These are phyloP conservation scores for Epithele typhae DNA, from an alignment of 768 basidiomycete genomes.

Conservation along the genomic window DNA sequence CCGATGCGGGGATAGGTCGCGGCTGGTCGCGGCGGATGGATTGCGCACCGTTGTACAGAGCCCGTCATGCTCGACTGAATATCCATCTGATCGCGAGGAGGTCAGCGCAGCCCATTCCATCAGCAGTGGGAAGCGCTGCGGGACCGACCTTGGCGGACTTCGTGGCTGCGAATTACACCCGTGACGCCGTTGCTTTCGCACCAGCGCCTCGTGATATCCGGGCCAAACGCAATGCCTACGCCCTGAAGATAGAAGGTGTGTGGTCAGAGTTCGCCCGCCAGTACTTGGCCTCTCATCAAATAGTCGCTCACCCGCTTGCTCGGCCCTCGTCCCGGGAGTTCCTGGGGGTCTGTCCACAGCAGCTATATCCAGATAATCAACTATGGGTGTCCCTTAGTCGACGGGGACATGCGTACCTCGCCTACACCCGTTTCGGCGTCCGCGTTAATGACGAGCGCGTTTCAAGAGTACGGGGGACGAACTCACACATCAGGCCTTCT, in stretches of 20 bases:
- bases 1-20: too few relatives aligned
- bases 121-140: neutral
- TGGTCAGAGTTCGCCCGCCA: neutral
- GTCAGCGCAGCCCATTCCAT: neutral
- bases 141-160: constrained; percentile 81
- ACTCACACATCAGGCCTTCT: constrained; percentile 92
- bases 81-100: constrained; percentile 57
- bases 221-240: constrained; percentile 94
- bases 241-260: constrained; percentile 47
- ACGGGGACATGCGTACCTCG: constrained; percentile 45
- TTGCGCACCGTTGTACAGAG: constrained; percentile 81
- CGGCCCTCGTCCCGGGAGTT: constrained; percentile 82
- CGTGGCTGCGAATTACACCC: constrained; percentile 91
- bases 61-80: constrained; percentile 92
- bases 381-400: neutral
- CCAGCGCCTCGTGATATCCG: constrained; percentile 89
- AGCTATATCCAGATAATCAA: constrained; percentile 41
- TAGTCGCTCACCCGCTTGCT: constrained; percentile 84
- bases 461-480: neutral
- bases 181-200: constrained; percentile 83
- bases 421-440: constrained; percentile 36
- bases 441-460: too few relatives aligned
- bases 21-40: neutral
- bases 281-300: neutral
- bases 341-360: constrained; percentile 97